These are phyloP conservation scores for Ceratocystis cacaofunesta DNA, from an alignment of 2,329 filamentous ascomycete species.

Conservation along the genomic window DNA sequence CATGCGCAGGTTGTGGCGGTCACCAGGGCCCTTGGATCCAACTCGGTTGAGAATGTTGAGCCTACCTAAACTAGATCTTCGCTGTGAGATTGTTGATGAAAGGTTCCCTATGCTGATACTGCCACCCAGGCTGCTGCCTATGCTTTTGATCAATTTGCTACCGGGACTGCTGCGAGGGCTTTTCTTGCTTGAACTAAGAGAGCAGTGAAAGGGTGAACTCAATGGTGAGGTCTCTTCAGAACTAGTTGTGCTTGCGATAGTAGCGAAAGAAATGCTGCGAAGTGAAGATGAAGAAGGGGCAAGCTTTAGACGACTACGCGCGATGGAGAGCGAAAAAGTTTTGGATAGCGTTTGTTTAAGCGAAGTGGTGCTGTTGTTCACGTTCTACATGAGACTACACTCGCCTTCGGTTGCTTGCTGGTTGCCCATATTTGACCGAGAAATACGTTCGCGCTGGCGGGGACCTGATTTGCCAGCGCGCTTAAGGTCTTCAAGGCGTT, in stretches of 20 bases:
- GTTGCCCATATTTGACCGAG: slow-evolving; percentile 64
- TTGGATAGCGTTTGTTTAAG: slow-evolving; percentile 4
- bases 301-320: neutral
- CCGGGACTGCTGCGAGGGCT: neutral
- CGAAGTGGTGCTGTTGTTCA: slow-evolving; percentile 13
- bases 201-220: neutral
- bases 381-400: slow-evolving; percentile 17
- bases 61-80: neutral
- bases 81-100: neutral
- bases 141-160: neutral
- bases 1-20: slow-evolving; percentile 11
- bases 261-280: neutral
- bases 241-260: neutral
- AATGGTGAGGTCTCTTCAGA: neutral
- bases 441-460: slow-evolving; percentile 64
- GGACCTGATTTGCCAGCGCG: slow-evolving; percentile 56
- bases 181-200: neutral
- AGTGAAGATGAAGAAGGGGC: neutral
- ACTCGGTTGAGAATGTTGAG: neutral
- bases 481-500: slow-evolving; percentile 85
- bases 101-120: neutral
- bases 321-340: slow-evolving; percentile 1
- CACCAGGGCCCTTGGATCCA: neutral
- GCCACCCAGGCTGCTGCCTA: neutral
- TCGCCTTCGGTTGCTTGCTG: slow-evolving; percentile 28